A percentile compares a stretch with the other conserved stretches of the same genome.
Evolutionary conservation across 257 asterid genomes (phyloP).

Genomic region (Forsythia suspensa): DNA sequence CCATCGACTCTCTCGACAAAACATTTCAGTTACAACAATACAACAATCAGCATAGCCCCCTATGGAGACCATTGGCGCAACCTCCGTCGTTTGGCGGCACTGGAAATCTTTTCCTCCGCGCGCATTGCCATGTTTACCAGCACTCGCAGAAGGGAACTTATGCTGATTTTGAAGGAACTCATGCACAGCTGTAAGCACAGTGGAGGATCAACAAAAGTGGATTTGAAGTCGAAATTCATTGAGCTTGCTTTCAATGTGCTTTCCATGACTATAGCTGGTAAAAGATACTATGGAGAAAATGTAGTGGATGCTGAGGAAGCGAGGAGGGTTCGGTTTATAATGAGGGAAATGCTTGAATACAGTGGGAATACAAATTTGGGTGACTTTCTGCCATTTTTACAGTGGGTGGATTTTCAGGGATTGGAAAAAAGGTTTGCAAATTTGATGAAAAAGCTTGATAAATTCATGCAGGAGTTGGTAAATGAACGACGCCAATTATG

Average conservation of each 20-base stretch:
- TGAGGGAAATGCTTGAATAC: constrained; percentile 32
- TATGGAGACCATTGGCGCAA: constrained; percentile 36
- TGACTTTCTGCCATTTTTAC: constrained; percentile 32
- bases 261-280: constrained; percentile 37
- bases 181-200: neutral
- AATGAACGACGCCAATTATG: constrained; percentile 5
- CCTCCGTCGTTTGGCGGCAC: constrained; percentile 26
- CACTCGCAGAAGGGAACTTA: constrained; percentile 20
- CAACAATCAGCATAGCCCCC: constrained; percentile 28
- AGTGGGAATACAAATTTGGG: constrained; percentile 35
- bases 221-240: constrained; percentile 26
- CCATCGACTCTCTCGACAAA: constrained; percentile 32
- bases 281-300: constrained; percentile 38
- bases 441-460: constrained; percentile 26
- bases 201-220: constrained; percentile 19
- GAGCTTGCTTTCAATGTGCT: constrained; percentile 38
- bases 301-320: constrained; percentile 36
- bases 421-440: constrained; percentile 24
- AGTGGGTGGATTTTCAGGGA: constrained; percentile 37
- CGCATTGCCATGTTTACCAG: constrained; percentile 17
- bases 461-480: constrained; percentile 26
- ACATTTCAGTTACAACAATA: constrained; percentile 33
- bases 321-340: constrained; percentile 26
- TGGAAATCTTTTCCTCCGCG: constrained; percentile 33
- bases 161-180: constrained; percentile 18